These are phyloP conservation scores for Edaphochlamys debaryana DNA, from an alignment of 139 green algal genomes.

Conservation along the genomic window DNA sequence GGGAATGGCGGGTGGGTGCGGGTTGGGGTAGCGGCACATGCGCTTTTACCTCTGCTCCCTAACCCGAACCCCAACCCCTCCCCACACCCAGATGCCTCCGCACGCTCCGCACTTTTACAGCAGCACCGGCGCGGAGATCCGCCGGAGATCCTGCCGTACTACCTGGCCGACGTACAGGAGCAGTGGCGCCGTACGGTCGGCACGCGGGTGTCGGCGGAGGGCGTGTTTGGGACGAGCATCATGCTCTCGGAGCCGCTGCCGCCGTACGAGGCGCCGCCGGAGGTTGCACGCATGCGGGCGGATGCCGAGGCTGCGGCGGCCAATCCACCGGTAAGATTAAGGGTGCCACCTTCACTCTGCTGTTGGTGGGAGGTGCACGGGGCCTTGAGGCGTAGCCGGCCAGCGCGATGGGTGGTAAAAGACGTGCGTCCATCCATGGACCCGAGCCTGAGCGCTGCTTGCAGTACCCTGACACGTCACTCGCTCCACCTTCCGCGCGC, in stretches of 20 bases:
- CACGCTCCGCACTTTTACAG: background rate
- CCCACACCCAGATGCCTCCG: background rate
- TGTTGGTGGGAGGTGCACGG: too few relatives aligned
- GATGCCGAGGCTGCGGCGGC: constrained; percentile 29
- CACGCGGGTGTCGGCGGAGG: constrained; percentile 1
- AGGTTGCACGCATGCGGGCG: constrained; percentile 4
- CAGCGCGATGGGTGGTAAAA: too few relatives aligned
- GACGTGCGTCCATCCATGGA: too few relatives aligned
- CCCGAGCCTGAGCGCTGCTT: too few relatives aligned
- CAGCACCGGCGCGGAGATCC: background rate
- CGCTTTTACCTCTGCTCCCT: too few relatives aligned
- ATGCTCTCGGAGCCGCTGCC: constrained; percentile 22
- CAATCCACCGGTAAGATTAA: background rate
- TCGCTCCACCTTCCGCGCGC: too few relatives aligned
- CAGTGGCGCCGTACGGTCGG: constrained; percentile 27
- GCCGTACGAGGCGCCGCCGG: constrained; percentile 19
- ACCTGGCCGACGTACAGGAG: constrained; percentile 28
- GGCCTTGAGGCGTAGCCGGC: too few relatives aligned
- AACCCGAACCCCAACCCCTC: too few relatives aligned
- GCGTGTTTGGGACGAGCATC: background rate
- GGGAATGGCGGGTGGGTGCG: too few relatives aligned
- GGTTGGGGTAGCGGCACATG: too few relatives aligned
- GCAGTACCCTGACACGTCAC: too few relatives aligned
- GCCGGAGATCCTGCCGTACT: constrained; percentile 25
- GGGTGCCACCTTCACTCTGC: too few relatives aligned